A percentile compares a stretch with the other conserved stretches of the same genome.
phyloP scores from a whole-genome alignment of 1,284 basidiomycete species.

The Malassezia japonica region DNA sequence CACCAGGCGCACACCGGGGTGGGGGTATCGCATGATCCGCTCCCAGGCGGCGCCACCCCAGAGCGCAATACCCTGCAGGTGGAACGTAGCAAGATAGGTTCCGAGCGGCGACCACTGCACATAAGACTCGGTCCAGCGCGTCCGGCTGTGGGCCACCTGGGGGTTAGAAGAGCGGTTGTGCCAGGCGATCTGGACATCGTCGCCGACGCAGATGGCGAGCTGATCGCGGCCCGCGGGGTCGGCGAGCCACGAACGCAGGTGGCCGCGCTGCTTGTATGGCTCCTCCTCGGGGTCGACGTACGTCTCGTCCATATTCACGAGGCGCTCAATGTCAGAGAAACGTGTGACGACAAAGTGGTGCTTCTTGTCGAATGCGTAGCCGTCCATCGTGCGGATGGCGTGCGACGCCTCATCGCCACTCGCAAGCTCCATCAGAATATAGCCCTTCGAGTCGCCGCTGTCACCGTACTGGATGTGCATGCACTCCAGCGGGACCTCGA shows the following conservation, averaged over 20 bases:
- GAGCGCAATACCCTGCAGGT: conserved; percentile 86
- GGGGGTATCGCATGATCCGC: conserved; percentile 78
- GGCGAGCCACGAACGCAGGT: conserved; percentile 86
- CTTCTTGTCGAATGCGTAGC: conserved; percentile 79
- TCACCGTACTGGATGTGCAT: conserved; percentile 50
- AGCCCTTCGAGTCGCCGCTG: conserved; percentile 49
- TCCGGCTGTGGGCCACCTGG: conserved; percentile 60
- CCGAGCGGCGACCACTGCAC: conserved; percentile 94
- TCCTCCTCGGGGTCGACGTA: conserved; percentile 71
- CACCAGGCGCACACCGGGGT: conserved; percentile 87
- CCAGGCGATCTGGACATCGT: conserved; percentile 86
- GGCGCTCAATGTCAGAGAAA: conserved; percentile 85
- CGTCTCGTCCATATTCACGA: conserved; percentile 67
- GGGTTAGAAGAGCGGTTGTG: conserved; percentile 80
- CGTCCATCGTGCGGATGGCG: conserved; percentile 71
- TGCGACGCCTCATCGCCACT: conserved; percentile 69
- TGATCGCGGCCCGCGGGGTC: conserved; percentile 90
- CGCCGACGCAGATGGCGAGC: conserved; percentile 83
- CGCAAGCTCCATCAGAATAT: conserved; percentile 75
- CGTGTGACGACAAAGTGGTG: conserved; percentile 83
- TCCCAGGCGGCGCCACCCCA: conserved; percentile 90
- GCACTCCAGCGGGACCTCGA: conserved; percentile 40
- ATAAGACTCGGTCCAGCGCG: conserved; percentile 96
- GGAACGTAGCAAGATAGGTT: conserved; percentile 85
- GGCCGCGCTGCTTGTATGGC: conserved; percentile 81